Evolutionary conservation across 257 asterid species (phyloP).

Genomic region (Paulownia fortunei): DNA sequence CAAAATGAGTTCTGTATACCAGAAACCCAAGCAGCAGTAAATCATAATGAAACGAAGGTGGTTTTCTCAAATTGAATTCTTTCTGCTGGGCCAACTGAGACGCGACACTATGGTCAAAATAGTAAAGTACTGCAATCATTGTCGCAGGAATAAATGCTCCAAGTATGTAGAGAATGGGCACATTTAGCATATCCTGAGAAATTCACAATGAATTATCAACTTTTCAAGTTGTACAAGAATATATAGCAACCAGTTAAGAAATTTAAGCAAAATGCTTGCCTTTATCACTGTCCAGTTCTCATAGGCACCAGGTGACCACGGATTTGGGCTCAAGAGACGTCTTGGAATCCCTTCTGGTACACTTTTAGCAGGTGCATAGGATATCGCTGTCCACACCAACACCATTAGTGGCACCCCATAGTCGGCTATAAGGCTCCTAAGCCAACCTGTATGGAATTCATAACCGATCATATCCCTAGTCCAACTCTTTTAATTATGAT

Average conservation of each 20-base stretch:
- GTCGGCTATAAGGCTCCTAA: constrained; percentile 88
- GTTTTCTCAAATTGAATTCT: constrained; percentile 85
- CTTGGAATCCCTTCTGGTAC: constrained; percentile 91
- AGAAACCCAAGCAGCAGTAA: constrained; percentile 79
- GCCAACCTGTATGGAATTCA: constrained; percentile 61
- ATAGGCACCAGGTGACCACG: constrained; percentile 94
- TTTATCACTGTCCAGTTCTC: constrained; percentile 89
- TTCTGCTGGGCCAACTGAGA: constrained; percentile 91
- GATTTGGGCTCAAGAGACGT: constrained; percentile 93
- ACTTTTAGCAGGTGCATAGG: constrained; percentile 72
- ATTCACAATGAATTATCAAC: constrained; percentile 24
- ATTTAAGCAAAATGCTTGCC: constrained; percentile 48
- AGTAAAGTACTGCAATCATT: constrained; percentile 89
- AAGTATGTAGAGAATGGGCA: constrained; percentile 70
- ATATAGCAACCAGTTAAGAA: background rate
- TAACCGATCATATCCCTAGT: background rate
- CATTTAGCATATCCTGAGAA: constrained; percentile 79
- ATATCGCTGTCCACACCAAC: constrained; percentile 81
- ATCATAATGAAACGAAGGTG: constrained; percentile 85
- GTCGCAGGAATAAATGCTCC: constrained; percentile 93
- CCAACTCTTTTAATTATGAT: background rate
- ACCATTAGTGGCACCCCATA: constrained; percentile 98
- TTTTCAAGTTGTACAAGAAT: background rate
- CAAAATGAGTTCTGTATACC: constrained; percentile 46
- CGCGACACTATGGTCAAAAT: constrained; percentile 93